Base-by-base conservation (phyloP, 208 protist species). In the Wallacemonas collosoma region DNA sequence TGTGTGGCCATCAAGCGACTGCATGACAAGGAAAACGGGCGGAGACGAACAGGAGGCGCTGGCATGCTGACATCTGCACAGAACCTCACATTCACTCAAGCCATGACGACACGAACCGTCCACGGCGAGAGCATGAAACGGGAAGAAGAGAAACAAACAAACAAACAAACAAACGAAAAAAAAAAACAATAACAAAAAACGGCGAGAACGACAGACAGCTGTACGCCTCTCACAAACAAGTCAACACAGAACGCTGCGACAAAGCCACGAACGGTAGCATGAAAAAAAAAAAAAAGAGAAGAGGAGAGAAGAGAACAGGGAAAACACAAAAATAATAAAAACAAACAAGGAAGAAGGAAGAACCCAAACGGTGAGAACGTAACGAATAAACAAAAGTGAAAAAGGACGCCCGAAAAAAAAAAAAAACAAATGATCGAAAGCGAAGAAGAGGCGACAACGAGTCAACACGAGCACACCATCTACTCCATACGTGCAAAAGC, bases 371-470 rank as follows among this genome's bases (percentile, higher is more conserved):
- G 45, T 0, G 58, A 65, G 69, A 64, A 47, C 35, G 51, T 47
- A 51, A 62, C 8, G 43, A 45, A 68, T 63, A 12, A 75, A 65
- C 64, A 44, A 48, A 26, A 72, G 76, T 76, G 51, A 48, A 71
- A 62, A 51, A 58, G 40, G 39, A 35, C 41, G 11, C 38, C 41
- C 63, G 17, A 50, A 62, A 36, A 61, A 64, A 47, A 74, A 66
- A 57, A 43, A 26, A 53, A 47, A 39, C n/a, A 47, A 11, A 50
- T 12, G 48, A 8, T 44, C 1, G 7, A 43, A 50, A 61, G 11
- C 39, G 7, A 62, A 61, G 41, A 53, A n/a, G 47, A 17, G 38
- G 40, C 26, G 26, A 44, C 12, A 17, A 58, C n/a, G 61, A 58
- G 9, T 15, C 51, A 69, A 26, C 12, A 67, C 35, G 14, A 74